Evolutionary conservation across 1,139 yeast species (phyloP).

Genomic region (Blastobotrys niveus): DNA sequence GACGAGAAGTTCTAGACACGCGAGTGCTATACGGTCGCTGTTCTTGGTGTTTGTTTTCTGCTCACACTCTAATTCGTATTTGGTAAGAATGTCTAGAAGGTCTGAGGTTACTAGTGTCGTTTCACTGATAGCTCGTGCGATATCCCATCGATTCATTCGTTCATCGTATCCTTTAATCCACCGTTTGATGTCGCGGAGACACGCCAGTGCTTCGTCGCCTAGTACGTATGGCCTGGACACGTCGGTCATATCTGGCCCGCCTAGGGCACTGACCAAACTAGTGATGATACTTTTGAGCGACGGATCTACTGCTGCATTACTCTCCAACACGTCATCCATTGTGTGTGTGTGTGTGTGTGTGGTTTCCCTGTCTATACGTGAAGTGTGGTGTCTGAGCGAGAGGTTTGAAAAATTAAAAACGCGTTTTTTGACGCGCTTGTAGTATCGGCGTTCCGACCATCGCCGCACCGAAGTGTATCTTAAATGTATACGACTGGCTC

Average conservation of each 20-base stretch:
- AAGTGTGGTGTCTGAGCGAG: too few relatives aligned
- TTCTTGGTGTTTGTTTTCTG: conserved; percentile 35
- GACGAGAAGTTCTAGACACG: conserved; percentile 73
- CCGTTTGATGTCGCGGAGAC: conserved; percentile 78
- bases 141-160: conserved; percentile 59
- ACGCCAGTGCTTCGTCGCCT: conserved; percentile 88
- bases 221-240: conserved; percentile 59
- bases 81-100: conserved; percentile 64
- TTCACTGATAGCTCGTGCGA: conserved; percentile 83
- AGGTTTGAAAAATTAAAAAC: too few relatives aligned
- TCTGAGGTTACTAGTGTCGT: conserved; percentile 70
- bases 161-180: conserved; percentile 89
- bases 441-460: too few relatives aligned
- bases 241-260: conserved; percentile 63
- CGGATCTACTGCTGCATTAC: conserved; percentile 32
- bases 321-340: too few relatives aligned
- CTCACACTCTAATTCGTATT: conserved; percentile 53
- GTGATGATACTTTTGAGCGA: conserved; percentile 60
- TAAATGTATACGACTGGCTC: too few relatives aligned
- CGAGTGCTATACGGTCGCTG: conserved; percentile 57
- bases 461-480: too few relatives aligned
- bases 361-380: too few relatives aligned
- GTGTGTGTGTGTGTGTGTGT: too few relatives aligned
- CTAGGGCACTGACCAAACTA: conserved; percentile 70
- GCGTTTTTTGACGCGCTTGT: too few relatives aligned